Base-by-base conservation (phyloP, 116 monocot species). In the Dioscorea cayenensis region DNA sequence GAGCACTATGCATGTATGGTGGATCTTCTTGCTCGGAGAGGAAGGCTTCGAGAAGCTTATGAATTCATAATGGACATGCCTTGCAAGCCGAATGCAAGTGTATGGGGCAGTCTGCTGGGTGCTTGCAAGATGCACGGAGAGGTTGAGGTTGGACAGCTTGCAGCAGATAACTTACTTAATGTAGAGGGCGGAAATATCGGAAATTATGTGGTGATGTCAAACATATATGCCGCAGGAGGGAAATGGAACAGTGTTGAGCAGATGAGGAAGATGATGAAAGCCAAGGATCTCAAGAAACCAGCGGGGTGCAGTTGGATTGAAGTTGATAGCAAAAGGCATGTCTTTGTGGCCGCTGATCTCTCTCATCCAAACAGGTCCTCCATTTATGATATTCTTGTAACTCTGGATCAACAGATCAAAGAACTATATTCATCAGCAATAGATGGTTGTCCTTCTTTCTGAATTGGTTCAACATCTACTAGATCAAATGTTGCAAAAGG, bases 251-350 rank as follows among this genome's bases (percentile, higher is more conserved):
- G 78, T 20, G 94, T 94, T 49, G 94, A 87, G 76, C 59, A 77
- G 20, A 71, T 94, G 25, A 75, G 94, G 66, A 75, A 60, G 43
- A 52, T 85, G 73, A 83, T 89, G 77, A 94, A 78, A 71, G 64
- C 62, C 16, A 94, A 74, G 71, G 81, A 83, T 28, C 14, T 83
- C 66, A 84, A 60, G 61, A 94, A 89, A 69, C 87, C 85, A 3
- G 83, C 87, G 1, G 93, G 93, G 21, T 94, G 89, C 76, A 94
- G 93, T 66, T 89, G 93, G 89, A 83, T 87, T 58, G 87, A 89
- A 72, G 66, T 92, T 22, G 78, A 75, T 58, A 79, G 61, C 38
- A 69, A 16, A 63, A 71, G 66, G 65, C 89, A 89, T 73, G 77
- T 84, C 2, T 93, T 89, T 50, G 49, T 89, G 18, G 84, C 86